phyloP scores from a whole-genome alignment of 768 basidiomycete species.

The Lentinus tigrinus region DNA sequence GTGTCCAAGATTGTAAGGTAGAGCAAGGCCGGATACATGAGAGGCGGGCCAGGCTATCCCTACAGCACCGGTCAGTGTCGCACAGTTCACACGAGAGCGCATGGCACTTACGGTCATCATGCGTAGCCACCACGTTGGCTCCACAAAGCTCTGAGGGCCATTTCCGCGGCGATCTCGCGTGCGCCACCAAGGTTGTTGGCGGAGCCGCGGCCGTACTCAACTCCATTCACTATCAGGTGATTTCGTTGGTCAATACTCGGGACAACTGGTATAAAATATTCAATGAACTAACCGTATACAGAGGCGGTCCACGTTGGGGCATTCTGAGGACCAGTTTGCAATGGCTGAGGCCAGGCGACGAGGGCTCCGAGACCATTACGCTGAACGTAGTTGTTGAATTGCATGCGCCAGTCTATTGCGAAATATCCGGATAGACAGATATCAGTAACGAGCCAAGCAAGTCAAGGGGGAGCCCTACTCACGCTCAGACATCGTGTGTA shows the following conservation, averaged over 20 bases:
- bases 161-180: constrained; percentile 27
- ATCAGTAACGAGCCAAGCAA: neutral
- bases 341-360: constrained; percentile 5
- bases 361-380: constrained; percentile 1
- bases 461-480: neutral
- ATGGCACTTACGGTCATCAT: neutral
- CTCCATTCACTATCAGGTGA: constrained; percentile 18
- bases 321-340: constrained; percentile 25
- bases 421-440: neutral
- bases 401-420: constrained; percentile 21
- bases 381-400: constrained; percentile 29
- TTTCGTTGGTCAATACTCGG: neutral
- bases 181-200: constrained; percentile 20
- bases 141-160: constrained; percentile 17
- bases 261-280: neutral
- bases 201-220: constrained; percentile 25
- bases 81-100: neutral
- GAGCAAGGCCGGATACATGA: neutral
- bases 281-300: constrained; percentile 28
- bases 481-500: constrained; percentile 2
- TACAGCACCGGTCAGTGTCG: neutral
- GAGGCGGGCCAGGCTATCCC: neutral
- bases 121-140: neutral
- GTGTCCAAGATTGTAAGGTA: neutral
- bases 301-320: constrained; percentile 25